Evolutionary conservation across 768 basidiomycete genomes (phyloP).

Genomic region (Mrakia hoshinonis): DNA sequence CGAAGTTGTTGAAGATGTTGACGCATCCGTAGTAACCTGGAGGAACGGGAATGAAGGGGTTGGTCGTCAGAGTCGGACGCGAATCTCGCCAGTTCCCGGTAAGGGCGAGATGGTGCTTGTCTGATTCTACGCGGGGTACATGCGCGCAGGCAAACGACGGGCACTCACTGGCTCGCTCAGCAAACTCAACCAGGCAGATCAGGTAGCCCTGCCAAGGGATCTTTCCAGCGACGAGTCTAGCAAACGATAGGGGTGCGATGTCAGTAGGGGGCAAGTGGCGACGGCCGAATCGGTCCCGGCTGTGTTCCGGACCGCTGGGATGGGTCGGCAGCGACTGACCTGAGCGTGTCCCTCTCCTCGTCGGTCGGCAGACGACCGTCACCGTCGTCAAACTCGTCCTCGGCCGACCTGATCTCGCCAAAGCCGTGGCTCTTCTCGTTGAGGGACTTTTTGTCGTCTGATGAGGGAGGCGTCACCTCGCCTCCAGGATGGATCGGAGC

Average conservation of each 20-base stretch:
- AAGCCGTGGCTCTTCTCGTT: constrained; percentile 6
- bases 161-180: constrained; percentile 34
- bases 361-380: constrained; percentile 13
- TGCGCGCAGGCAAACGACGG: not conserved
- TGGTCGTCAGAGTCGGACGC: not conserved
- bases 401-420: not conserved
- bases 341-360: constrained; percentile 12
- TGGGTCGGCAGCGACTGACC: not conserved
- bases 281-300: not conserved
- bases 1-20: constrained; percentile 36
- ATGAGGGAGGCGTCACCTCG: no score
- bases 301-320: not conserved
- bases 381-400: constrained; percentile 1
- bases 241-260: not conserved
- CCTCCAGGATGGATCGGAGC: no score
- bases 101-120: not conserved
- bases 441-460: not conserved
- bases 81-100: not conserved
- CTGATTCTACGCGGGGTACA: not conserved
- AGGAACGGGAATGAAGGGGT: not conserved
- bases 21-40: constrained; percentile 32
- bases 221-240: constrained; percentile 30
- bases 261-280: not conserved
- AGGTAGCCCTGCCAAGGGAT: constrained; percentile 36
- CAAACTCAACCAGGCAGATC: constrained; percentile 41